phyloP scores from a whole-genome alignment of 352 stramenopile species.

The Phytophthora chlamydospora region DNA sequence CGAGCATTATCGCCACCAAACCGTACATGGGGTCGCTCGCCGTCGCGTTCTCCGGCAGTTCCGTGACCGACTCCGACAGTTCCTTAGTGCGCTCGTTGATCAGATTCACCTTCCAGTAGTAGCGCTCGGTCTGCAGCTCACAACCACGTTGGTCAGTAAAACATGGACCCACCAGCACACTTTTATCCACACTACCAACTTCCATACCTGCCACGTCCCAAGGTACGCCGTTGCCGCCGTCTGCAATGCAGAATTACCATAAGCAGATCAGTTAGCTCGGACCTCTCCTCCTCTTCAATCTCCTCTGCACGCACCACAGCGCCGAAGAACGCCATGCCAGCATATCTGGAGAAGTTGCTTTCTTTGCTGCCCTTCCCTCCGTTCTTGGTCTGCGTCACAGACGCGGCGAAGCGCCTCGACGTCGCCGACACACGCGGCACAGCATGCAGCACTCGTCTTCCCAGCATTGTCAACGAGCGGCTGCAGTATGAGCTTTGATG shows the following conservation, averaged over 20 bases:
- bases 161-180: background rate
- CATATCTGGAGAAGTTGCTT: conserved; percentile 79
- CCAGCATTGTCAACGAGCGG: conserved; percentile 26
- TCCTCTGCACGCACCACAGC: conserved; percentile 62
- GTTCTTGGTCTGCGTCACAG: conserved; percentile 27
- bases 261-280: conserved; percentile 4
- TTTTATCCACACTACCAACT: background rate
- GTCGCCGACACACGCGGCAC: conserved; percentile 23
- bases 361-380: conserved; percentile 32
- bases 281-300: conserved; percentile 1
- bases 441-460: conserved; percentile 21
- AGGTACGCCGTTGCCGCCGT: conserved; percentile 76
- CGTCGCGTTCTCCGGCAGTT: conserved; percentile 66
- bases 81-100: conserved; percentile 86
- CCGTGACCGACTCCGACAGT: conserved; percentile 61
- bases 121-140: conserved; percentile 70
- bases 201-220: conserved; percentile 77
- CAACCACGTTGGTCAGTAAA: conserved; percentile 4
- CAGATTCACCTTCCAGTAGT: conserved; percentile 91
- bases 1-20: conserved; percentile 1
- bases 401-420: conserved; percentile 37
- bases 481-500: conserved; percentile 5
- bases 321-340: conserved; percentile 85
- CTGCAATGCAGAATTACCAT: conserved; percentile 31
- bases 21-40: conserved; percentile 62